These are phyloP conservation scores for Skeletonema tropicum DNA, from an alignment of 108 stramenopile genomes.

Conservation along the genomic window DNA sequence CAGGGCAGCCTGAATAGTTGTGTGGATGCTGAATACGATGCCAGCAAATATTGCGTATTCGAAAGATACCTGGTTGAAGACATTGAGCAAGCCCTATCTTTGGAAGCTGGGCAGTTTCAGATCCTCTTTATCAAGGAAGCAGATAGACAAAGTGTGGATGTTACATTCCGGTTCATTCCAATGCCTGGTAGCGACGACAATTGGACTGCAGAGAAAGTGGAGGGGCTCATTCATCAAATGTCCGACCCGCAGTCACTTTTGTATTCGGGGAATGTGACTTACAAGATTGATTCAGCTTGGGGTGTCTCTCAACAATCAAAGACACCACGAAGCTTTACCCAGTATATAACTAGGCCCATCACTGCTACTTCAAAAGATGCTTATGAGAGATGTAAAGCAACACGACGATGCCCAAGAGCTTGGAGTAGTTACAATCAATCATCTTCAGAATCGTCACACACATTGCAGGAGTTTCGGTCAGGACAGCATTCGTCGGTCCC, in stretches of 20 bases:
- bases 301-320: conserved; percentile 58
- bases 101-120: conserved; percentile 35
- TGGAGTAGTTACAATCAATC: conserved; percentile 59
- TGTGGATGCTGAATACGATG: conserved; percentile 20
- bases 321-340: conserved; percentile 26
- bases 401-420: conserved; percentile 72
- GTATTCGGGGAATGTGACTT: conserved; percentile 72
- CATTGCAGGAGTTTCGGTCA: conserved; percentile 52
- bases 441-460: conserved; percentile 37
- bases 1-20: conserved; percentile 66
- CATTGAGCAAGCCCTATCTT: conserved; percentile 32
- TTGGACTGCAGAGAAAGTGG: conserved; percentile 33
- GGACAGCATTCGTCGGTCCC: conserved; percentile 44
- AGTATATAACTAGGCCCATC: conserved; percentile 37
- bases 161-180: conserved; percentile 54
- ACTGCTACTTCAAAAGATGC: conserved; percentile 30
- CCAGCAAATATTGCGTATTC: conserved; percentile 64
- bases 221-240: conserved; percentile 57
- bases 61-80: conserved; percentile 53
- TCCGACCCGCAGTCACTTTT: conserved; percentile 53
- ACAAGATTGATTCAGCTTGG: conserved; percentile 70
- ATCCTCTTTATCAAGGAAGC: conserved; percentile 51
- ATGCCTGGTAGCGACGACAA: not conserved
- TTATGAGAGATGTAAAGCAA: conserved; percentile 85
- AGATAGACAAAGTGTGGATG: conserved; percentile 40